These are phyloP conservation scores for Calycina marina DNA, from an alignment of 2,329 filamentous ascomycete genomes.

Conservation along the genomic window DNA sequence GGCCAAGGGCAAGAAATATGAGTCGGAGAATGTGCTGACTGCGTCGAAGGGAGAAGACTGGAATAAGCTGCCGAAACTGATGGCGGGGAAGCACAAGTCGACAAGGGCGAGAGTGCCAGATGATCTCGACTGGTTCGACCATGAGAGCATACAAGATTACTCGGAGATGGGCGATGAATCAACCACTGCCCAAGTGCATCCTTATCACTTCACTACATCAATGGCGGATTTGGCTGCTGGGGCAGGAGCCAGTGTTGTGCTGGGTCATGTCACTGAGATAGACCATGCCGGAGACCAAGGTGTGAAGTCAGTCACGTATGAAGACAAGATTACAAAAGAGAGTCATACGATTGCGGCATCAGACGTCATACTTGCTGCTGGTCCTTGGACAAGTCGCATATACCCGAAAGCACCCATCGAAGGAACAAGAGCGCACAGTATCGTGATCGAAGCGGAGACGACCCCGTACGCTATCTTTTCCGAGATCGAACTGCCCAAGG, in stretches of 20 bases:
- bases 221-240: slow-evolving; percentile 66
- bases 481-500: slow-evolving; percentile 57
- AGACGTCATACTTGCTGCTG: slow-evolving; percentile 26
- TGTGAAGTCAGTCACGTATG: slow-evolving; percentile 56
- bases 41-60: slow-evolving; percentile 28
- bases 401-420: slow-evolving; percentile 43
- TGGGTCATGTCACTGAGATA: slow-evolving; percentile 57
- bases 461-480: slow-evolving; percentile 75
- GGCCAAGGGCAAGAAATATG: slow-evolving; percentile 14
- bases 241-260: slow-evolving; percentile 50
- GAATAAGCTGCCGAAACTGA: slow-evolving; percentile 48
- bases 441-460: slow-evolving; percentile 49
- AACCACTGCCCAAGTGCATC: slow-evolving; percentile 88
- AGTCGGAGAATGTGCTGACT: neutral
- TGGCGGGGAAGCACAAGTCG: slow-evolving; percentile 29
- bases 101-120: slow-evolving; percentile 44
- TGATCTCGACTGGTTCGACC: slow-evolving; percentile 75
- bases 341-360: slow-evolving; percentile 37
- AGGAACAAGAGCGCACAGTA: slow-evolving; percentile 47
- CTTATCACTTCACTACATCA: slow-evolving; percentile 73
- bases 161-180: slow-evolving; percentile 68
- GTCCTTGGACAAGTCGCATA: slow-evolving; percentile 47
- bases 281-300: slow-evolving; percentile 40
- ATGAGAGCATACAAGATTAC: slow-evolving; percentile 52
- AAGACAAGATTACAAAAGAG: slow-evolving; percentile 32